These are phyloP conservation scores for Stemphylium beticola DNA, from an alignment of 2,329 filamentous ascomycete genomes.

Conservation along the genomic window DNA sequence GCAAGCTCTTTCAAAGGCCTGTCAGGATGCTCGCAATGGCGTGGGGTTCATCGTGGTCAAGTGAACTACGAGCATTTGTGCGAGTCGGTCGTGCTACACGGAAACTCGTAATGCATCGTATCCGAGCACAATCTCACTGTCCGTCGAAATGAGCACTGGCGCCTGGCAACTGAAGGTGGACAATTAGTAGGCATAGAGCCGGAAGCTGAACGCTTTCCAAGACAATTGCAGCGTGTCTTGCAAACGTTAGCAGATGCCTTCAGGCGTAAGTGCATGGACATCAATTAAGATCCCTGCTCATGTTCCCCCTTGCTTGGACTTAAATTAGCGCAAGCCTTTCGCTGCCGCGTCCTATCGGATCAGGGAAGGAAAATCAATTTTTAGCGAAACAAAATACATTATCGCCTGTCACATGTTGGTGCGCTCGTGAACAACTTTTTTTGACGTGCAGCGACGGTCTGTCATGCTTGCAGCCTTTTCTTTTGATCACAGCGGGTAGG, in stretches of 20 bases:
- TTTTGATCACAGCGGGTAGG: too few relatives aligned
- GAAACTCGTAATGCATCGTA: conserved; percentile 28
- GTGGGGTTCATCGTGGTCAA: conserved; percentile 66
- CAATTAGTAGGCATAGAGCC: conserved; percentile 13
- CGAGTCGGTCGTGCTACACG: conserved; percentile 31
- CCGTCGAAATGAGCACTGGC: conserved; percentile 7
- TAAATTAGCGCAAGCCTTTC: conserved; percentile 15
- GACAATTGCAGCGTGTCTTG: not conserved
- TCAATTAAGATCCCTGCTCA: conserved; percentile 13
- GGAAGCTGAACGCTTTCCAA: conserved; percentile 8
- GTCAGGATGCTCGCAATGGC: conserved; percentile 62
- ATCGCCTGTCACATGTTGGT: not conserved
- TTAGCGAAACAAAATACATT: not conserved
- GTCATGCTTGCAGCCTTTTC: not conserved
- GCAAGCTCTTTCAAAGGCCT: conserved; percentile 63
- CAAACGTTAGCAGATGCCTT: not conserved
- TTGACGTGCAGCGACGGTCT: not conserved
- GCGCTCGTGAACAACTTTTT: too few relatives aligned
- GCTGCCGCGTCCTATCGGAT: conserved; percentile 11
- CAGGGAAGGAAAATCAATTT: conserved; percentile 16
- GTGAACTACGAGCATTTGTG: conserved; percentile 49
- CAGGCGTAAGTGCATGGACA: conserved; percentile 1
- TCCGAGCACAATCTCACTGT: conserved; percentile 15
- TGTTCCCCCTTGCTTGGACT: conserved; percentile 15
- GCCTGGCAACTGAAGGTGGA: conserved; percentile 17